A percentile compares a stretch with the other conserved stretches of the same genome.
phyloP scores from a whole-genome alignment of 1,139 yeast genomes.

The Debaryomyces udenii region DNA sequence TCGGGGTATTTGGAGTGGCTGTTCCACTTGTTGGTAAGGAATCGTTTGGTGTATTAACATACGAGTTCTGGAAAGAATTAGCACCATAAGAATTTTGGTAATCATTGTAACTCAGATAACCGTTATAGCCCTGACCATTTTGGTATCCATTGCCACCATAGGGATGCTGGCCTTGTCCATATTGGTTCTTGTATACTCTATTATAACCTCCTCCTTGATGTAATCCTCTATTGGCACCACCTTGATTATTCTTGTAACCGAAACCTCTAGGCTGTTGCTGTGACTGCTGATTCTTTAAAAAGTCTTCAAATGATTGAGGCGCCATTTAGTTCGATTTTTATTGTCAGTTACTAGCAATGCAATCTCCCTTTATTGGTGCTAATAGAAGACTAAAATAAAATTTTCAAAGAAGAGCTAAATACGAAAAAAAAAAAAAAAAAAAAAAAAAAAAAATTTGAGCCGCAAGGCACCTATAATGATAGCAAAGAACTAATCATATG shows the following conservation, averaged over 20 bases:
- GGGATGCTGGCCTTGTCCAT: not conserved
- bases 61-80: constrained; percentile 13
- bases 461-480: constrained; percentile 3
- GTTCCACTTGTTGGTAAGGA: constrained; percentile 47
- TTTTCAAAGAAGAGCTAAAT: constrained; percentile 9
- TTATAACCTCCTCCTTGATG: constrained; percentile 1
- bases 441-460: constrained; percentile 8
- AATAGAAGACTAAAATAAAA: constrained; percentile 3
- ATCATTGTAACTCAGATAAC: constrained; percentile 11
- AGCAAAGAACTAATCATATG: not conserved
- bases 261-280: constrained; percentile 15
- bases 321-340: constrained; percentile 4
- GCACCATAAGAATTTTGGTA: constrained; percentile 1
- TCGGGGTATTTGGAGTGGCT: constrained; percentile 41
- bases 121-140: constrained; percentile 12
- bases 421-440: constrained; percentile 6
- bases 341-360: no score
- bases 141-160: not conserved
- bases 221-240: constrained; percentile 2
- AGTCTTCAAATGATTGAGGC: constrained; percentile 35
- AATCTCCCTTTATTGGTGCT: no score
- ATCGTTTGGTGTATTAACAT: constrained; percentile 31
- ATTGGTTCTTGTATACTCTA: not conserved
- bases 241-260: constrained; percentile 14
- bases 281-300: constrained; percentile 33